A percentile compares a stretch with the other conserved stretches of the same genome.
These are phyloP conservation scores for Sphagnum fallax DNA, from an alignment of 228 moss, liverwort and hornwort species.

Conservation along the genomic window DNA sequence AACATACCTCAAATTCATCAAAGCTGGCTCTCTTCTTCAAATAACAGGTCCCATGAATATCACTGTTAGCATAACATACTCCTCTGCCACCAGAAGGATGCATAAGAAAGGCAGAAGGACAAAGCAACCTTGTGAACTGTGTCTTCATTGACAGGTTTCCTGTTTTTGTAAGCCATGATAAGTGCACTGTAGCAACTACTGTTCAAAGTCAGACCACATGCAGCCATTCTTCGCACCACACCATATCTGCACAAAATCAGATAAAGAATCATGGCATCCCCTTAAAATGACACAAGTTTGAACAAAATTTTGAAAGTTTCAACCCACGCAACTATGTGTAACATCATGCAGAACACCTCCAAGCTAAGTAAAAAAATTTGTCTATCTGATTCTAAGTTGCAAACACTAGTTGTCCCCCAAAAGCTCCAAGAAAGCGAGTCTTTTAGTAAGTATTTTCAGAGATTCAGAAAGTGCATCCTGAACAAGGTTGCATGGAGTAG, in stretches of 20 bases:
- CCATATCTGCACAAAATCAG: conserved; percentile 39
- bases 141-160: conserved; percentile 29
- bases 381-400: not conserved
- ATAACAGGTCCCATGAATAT: too few relatives aligned
- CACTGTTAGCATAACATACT: too few relatives aligned
- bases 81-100: too few relatives aligned
- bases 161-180: conserved; percentile 58
- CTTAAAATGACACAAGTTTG: not conserved
- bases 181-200: conserved; percentile 62
- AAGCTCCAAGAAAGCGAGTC: not conserved
- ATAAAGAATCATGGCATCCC: not conserved
- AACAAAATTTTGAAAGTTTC: not conserved
- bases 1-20: not conserved
- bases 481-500: too few relatives aligned
- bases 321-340: not conserved
- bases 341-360: not conserved
- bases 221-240: conserved; percentile 74
- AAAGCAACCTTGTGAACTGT: conserved; percentile 28
- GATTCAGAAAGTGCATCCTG: too few relatives aligned
- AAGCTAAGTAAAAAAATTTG: not conserved
- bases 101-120: too few relatives aligned
- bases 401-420: not conserved
- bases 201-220: conserved; percentile 62
- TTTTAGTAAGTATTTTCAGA: not conserved
- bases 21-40: too few relatives aligned